Evolutionary conservation across 2,329 filamentous ascomycete genomes (phyloP), one percentile per base, ranked within the genome.

Genomic region (Botrytis deweyae): DNA sequence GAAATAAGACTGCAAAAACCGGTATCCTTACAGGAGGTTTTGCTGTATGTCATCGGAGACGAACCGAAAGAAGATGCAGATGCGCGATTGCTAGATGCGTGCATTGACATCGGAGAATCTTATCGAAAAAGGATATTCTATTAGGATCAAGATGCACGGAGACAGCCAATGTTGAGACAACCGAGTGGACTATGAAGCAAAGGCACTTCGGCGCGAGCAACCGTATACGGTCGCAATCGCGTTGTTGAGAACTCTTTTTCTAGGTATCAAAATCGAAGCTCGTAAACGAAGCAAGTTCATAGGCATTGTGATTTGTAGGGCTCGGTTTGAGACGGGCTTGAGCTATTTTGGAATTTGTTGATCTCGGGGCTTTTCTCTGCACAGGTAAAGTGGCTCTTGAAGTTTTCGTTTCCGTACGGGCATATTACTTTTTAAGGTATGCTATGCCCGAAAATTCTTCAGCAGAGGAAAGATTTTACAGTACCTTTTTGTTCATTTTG

Each of bases 61-160:
- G 68, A 64, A 46, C 68, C 68, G 68, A 64, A 72, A 72, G 70
- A 63, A 72, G 70, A 38, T 68, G 65, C 46, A 68, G 65, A 40
- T 68, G 65, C 65, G 65, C 46, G 65, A 40, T 55, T 40, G 10
- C 65, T 40, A 16, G 44, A 55, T 12, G 22, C 20, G 25, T 52
- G 22, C 38, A 67, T 38, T 49, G 18, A 14, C 29, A 8, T 18
- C 33, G 49, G 40, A 71, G 52, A 63, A 71, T 18, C 22, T 52
- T 64, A 49, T 68, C 33, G 38, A 68, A 68, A 55, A 10, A 33
- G 36, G 36, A 36, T 9, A 7, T 55, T 40, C 14, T 22, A 25
- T 55, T 22, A 52, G 64, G 33, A 38, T 52, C 22, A 67, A 52
- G 12, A 25, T 29, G 14, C 29, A 38, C 33, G 22, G 44, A 67